Base-by-base conservation (phyloP, 2,329 filamentous ascomycete genomes). In the Sphaerulina populicola region DNA sequence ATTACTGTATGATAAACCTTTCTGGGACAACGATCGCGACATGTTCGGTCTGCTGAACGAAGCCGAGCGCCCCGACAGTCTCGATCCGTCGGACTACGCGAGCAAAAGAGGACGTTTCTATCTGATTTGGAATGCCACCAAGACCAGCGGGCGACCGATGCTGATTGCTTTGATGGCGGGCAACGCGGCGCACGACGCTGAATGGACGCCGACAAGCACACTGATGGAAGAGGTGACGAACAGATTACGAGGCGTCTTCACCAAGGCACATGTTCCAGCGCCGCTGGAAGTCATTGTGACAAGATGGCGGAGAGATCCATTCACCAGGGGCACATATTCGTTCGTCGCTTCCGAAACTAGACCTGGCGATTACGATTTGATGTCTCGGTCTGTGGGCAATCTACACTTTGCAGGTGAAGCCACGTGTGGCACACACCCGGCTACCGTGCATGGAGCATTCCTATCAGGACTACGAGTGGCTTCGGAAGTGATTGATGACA, bases 401-500 rank as follows among this genome's bases (percentile, higher is more conserved):
- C 74, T 98, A 7, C 88, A 91, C 69, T 98, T 98, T 69, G 93
- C 91, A 12, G 93, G 93, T 43, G 93, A 98, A 69, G 93, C 95
- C 54, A 98, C 94, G 0, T 96, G 87, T 61, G 89, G 88, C 42
- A 95, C 89, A 0, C 90, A 98, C 66, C 93, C 94, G 10, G 93
- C 94, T 30, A 98, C 93, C 2, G 93, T 98, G 0, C 93, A 98
- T 60, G 93, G 93, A 5, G 94, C 93, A 7, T 98, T 97, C 65
- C 74, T 98, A 3, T 96, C 93, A 1, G 94, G 93, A 2, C 75
- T 98, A 5, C 83, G 93, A 44, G 93, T 86, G 3, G 93, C 93
- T 9, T 84, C 86, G 2, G 90, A 97, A 64, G 79, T 98, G 2
- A 74, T 95, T 35, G 83, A 91, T 49, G 74, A 80, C 2, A 79